Evolutionary conservation across 352 stramenopile genomes (phyloP).

Genomic region (Nothophytophthora sp.): DNA sequence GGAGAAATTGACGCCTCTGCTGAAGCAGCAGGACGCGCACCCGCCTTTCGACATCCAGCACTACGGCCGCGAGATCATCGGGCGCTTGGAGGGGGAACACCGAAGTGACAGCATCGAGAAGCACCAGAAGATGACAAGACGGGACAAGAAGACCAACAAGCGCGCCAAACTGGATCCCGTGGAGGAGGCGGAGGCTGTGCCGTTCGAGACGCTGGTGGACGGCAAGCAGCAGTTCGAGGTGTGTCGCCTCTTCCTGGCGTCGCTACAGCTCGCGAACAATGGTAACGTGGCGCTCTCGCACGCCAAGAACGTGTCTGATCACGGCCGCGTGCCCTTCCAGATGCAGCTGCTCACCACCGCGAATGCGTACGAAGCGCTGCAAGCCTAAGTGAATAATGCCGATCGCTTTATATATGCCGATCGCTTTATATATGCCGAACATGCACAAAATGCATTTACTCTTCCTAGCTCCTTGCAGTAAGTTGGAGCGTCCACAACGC

Average conservation of each 20-base stretch:
- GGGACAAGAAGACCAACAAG: conserved; percentile 30
- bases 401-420: no score
- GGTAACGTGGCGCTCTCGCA: conserved; percentile 87
- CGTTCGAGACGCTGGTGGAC: conserved; percentile 60
- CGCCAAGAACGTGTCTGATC: conserved; percentile 57
- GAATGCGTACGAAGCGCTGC: conserved; percentile 65
- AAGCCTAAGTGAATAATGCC: conserved; percentile 29
- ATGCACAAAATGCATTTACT: background rate
- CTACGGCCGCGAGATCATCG: conserved; percentile 65
- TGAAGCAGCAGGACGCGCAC: conserved; percentile 69
- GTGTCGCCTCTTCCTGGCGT: conserved; percentile 90
- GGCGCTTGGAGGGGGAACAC: conserved; percentile 45
- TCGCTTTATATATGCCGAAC: conserved; percentile 16
- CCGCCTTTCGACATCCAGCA: conserved; percentile 79
- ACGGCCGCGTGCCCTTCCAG: conserved; percentile 57
- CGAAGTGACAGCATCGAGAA: conserved; percentile 13
- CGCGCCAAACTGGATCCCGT: conserved; percentile 10
- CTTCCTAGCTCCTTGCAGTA: no score
- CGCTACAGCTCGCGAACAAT: conserved; percentile 91
- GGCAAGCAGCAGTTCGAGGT: conserved; percentile 77
- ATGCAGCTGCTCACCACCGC: conserved; percentile 66
- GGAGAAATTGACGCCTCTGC: conserved; percentile 64
- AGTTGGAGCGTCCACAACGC: no score
- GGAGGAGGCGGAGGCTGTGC: conserved; percentile 20
- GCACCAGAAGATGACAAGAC: conserved; percentile 22